These are phyloP conservation scores for Mycosarcoma maydis DNA, from an alignment of 1,284 basidiomycete species.

Conservation along the genomic window DNA sequence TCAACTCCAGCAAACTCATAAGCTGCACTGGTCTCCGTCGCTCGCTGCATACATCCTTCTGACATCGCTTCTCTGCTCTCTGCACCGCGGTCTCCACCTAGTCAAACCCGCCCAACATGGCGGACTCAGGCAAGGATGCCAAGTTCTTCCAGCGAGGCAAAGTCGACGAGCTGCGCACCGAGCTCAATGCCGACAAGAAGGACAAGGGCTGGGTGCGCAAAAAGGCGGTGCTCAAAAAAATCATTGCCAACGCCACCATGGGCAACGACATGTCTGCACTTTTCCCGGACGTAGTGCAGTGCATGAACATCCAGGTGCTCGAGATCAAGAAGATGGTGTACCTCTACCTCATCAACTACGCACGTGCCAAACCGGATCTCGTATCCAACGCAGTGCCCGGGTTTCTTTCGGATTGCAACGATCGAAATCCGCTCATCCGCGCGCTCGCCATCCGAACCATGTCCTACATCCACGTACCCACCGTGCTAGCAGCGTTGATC, in stretches of 20 bases:
- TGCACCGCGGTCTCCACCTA: no score
- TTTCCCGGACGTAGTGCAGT: constrained; percentile 84
- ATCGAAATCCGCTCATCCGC: constrained; percentile 88
- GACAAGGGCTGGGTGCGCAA: constrained; percentile 64
- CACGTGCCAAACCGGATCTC: constrained; percentile 84
- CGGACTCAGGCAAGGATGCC: constrained; percentile 61
- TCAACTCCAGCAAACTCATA: no score
- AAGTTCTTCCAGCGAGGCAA: constrained; percentile 66
- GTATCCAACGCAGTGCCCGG: constrained; percentile 86
- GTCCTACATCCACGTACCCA: constrained; percentile 82
- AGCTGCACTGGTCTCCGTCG: no score
- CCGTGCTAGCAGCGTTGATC: constrained; percentile 75
- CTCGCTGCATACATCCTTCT: background rate
- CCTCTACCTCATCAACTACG: constrained; percentile 86
- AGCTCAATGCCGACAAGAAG: constrained; percentile 65
- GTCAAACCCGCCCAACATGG: constrained; percentile 31
- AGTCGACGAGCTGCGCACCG: constrained; percentile 63
- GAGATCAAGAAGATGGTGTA: constrained; percentile 94
- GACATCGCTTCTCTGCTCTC: background rate
- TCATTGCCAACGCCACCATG: constrained; percentile 68
- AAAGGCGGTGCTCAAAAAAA: constrained; percentile 64
- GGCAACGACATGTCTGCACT: constrained; percentile 84
- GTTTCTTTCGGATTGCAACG: constrained; percentile 90
- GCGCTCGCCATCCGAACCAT: constrained; percentile 93
- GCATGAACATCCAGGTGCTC: constrained; percentile 84